Conservation (phyloP, 2,329 filamentous ascomycete species). For the Talaromyces amestolkiae region DNA sequence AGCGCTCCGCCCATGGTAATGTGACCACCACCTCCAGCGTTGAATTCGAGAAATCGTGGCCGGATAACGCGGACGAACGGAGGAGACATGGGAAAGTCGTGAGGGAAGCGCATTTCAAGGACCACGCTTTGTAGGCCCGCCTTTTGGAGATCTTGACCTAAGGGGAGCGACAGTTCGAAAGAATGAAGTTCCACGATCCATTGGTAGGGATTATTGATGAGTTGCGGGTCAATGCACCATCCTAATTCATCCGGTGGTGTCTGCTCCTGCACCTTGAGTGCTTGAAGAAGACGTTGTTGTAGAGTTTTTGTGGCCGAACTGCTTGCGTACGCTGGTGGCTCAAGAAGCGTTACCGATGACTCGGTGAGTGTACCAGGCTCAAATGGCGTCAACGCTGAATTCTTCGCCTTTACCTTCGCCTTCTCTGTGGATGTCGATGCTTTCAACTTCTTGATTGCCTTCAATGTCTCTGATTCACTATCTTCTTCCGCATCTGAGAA, state of each 20-base stretch:
- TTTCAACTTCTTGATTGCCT: conserved; percentile 10
- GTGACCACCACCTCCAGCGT: conserved; percentile 74
- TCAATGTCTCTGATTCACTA: conserved; percentile 13
- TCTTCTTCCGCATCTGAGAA: conserved; percentile 33
- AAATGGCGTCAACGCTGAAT: conserved; percentile 56
- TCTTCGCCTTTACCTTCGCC: conserved; percentile 1
- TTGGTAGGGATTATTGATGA: conserved; percentile 74
- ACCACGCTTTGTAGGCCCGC: conserved; percentile 65
- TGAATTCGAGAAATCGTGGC: conserved; percentile 73
- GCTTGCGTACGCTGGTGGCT: conserved; percentile 64
- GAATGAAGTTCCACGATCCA: conserved; percentile 90
- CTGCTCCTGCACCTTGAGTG: conserved; percentile 63
- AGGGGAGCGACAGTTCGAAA: conserved; percentile 66
- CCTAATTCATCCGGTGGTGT: conserved; percentile 66
- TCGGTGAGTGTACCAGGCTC: conserved; percentile 65
- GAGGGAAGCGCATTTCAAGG: conserved; percentile 76
- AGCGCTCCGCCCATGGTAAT: conserved; percentile 81
- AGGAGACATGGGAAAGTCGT: conserved; percentile 71
- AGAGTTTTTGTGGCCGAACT: conserved; percentile 60
- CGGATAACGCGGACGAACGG: conserved; percentile 82
- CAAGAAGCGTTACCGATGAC: conserved; percentile 61
- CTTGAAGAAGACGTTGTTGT: conserved; percentile 61
- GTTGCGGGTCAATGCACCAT: conserved; percentile 72
- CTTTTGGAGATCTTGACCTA: conserved; percentile 71
- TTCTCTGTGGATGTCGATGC: neutral